A percentile compares a stretch with the other conserved stretches of the same genome.
Conservation (phyloP, 148 eudicot species). For the Vaccinium corymbosum region DNA sequence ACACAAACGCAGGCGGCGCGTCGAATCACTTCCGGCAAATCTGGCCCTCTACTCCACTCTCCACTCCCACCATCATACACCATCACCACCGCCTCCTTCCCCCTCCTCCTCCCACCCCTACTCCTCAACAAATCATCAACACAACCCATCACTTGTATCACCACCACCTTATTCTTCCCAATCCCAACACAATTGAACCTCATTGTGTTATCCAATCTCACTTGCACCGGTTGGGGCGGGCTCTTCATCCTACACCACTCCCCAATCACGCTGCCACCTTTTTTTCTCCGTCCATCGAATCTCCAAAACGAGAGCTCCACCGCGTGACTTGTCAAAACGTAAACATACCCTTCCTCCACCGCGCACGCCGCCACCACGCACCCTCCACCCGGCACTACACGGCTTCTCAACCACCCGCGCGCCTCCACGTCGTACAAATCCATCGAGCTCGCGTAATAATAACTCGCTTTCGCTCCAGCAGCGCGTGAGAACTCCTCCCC, state of each 20-base stretch:
- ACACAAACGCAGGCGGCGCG: constrained; percentile 75
- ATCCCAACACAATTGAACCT: constrained; percentile 67
- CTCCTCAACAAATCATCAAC: constrained; percentile 60
- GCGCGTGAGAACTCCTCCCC: constrained; percentile 33
- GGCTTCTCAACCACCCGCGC: constrained; percentile 55
- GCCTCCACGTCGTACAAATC: constrained; percentile 62
- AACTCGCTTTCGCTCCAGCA: constrained; percentile 33
- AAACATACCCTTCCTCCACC: constrained; percentile 41
- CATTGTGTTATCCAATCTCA: constrained; percentile 61
- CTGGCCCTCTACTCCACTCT: constrained; percentile 70
- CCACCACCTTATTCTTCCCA: constrained; percentile 59
- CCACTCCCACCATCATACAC: constrained; percentile 56
- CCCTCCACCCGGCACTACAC: constrained; percentile 75
- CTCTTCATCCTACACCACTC: constrained; percentile 67
- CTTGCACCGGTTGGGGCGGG: constrained; percentile 69
- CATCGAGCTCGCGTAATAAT: constrained; percentile 69
- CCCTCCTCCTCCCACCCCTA: constrained; percentile 52
- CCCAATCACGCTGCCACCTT: constrained; percentile 26
- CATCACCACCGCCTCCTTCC: constrained; percentile 59
- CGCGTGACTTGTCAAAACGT: constrained; percentile 67
- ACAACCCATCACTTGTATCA: constrained; percentile 68
- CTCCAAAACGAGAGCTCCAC: constrained; percentile 85
- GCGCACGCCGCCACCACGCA: constrained; percentile 89
- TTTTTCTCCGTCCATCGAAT: constrained; percentile 43
- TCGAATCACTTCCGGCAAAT: constrained; percentile 56